Evolutionary conservation across 2,329 filamentous ascomycete species (phyloP).

Genomic region (Nigrograna mackinnonii): DNA sequence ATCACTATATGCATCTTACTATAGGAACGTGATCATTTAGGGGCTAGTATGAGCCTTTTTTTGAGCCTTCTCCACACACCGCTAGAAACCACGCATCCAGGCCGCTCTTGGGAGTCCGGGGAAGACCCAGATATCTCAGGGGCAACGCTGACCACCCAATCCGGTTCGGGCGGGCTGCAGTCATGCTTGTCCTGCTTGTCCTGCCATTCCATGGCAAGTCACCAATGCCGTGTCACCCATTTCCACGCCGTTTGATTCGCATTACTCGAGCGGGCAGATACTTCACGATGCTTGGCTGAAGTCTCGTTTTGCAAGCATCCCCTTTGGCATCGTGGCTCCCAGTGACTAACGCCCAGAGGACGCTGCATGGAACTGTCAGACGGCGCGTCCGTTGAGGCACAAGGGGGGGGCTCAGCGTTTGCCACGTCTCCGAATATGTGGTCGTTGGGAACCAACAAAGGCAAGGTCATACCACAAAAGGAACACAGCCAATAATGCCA

Average conservation of each 20-base stretch:
- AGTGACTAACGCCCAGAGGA: conserved; percentile 1
- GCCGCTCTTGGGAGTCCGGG: conserved; percentile 26
- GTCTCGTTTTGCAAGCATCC: neutral
- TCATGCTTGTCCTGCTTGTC: conserved; percentile 8
- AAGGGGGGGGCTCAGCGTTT: conserved; percentile 1
- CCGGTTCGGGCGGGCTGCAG: conserved; percentile 22
- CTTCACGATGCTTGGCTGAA: conserved; percentile 4
- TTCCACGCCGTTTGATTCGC: conserved; percentile 1
- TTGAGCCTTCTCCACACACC: conserved; percentile 33
- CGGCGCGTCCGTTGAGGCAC: neutral
- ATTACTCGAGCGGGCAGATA: conserved; percentile 1
- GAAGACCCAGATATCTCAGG: conserved; percentile 30
- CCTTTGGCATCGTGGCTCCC: conserved; percentile 1
- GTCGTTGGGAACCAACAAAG: conserved; percentile 7
- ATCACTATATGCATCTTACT: conserved; percentile 22
- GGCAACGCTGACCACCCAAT: conserved; percentile 22
- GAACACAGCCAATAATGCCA: conserved; percentile 23
- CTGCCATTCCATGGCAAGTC: conserved; percentile 4
- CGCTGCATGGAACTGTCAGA: neutral
- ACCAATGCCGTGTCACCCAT: conserved; percentile 8
- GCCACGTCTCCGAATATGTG: conserved; percentile 8
- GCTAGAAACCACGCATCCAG: conserved; percentile 22
- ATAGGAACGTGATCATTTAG: conserved; percentile 23
- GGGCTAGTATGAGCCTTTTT: conserved; percentile 36
- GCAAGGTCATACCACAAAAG: conserved; percentile 24